Evolutionary conservation across 495 filamentous ascomycete genomes (phyloP).

Genomic region (Penicillium paradoxum): DNA sequence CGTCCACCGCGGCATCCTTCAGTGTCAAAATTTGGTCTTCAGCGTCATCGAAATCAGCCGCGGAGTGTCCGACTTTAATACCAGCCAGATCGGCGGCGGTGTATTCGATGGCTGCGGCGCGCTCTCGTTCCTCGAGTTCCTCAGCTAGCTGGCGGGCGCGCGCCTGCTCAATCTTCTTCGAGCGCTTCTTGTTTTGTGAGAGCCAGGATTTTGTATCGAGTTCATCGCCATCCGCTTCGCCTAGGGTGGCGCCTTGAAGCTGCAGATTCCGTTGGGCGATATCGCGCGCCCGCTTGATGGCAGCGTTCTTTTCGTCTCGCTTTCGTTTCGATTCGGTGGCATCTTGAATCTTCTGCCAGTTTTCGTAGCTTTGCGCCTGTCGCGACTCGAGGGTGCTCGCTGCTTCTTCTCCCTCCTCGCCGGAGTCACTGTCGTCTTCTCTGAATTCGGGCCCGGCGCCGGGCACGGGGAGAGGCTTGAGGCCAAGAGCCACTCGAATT

Average conservation of each 20-base stretch:
- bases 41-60: constrained; percentile 65
- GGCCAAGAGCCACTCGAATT: constrained; percentile 79
- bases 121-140: constrained; percentile 65
- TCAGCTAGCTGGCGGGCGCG: constrained; percentile 64
- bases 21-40: constrained; percentile 85
- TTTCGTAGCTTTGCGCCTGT: constrained; percentile 69
- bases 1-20: constrained; percentile 81
- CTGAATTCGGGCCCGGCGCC: constrained; percentile 53
- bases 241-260: constrained; percentile 75
- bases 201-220: constrained; percentile 83
- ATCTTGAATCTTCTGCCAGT: constrained; percentile 63
- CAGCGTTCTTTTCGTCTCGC: constrained; percentile 70
- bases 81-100: constrained; percentile 80
- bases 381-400: constrained; percentile 76
- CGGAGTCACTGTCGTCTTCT: constrained; percentile 42
- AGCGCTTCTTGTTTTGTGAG: constrained; percentile 77
- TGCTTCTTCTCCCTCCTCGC: constrained; percentile 59
- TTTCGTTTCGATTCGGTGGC: constrained; percentile 61
- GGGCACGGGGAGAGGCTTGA: constrained; percentile 84
- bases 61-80: constrained; percentile 84
- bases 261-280: constrained; percentile 66
- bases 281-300: constrained; percentile 86
- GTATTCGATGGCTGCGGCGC: constrained; percentile 51
- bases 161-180: constrained; percentile 82
- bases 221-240: constrained; percentile 56